phyloP scores from a whole-genome alignment of 306 rosid genomes.

The Coriaria nepalensis region DNA sequence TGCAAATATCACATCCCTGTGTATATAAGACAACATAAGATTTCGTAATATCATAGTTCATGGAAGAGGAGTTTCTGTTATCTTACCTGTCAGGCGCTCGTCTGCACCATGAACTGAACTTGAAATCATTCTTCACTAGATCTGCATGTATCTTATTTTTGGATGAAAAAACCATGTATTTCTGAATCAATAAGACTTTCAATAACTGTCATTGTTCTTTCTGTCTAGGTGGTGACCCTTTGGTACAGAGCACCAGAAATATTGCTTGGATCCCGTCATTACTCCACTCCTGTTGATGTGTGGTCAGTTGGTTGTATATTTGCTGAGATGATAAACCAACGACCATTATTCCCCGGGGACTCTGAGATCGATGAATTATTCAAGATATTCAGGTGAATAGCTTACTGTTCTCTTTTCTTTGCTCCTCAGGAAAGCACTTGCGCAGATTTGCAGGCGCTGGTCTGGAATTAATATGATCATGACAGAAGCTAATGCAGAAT shows the following conservation, averaged over 20 bases:
- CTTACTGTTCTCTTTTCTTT: constrained; percentile 7
- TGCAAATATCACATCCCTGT: no score
- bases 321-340: constrained; percentile 94
- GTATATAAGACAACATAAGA: no score
- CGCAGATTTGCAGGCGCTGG: no score
- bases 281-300: constrained; percentile 95
- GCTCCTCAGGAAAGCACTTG: background rate
- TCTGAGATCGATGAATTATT: constrained; percentile 97
- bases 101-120: no score
- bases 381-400: constrained; percentile 78
- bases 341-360: constrained; percentile 95
- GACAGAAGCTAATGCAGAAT: background rate
- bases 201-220: constrained; percentile 12
- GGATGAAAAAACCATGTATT: no score
- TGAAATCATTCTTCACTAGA: no score
- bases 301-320: constrained; percentile 99
- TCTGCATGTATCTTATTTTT: no score
- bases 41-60: no score
- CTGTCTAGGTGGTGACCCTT: constrained; percentile 78
- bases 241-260: constrained; percentile 99
- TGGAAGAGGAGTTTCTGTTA: no score
- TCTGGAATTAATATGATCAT: constrained; percentile 1
- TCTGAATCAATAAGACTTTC: no score
- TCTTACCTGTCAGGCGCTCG: no score
- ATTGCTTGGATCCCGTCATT: constrained; percentile 96